Evolutionary conservation across 2,329 filamentous ascomycete genomes (phyloP), one percentile per base, ranked within the genome.

Genomic region (Cryoendolithus antarcticus): DNA sequence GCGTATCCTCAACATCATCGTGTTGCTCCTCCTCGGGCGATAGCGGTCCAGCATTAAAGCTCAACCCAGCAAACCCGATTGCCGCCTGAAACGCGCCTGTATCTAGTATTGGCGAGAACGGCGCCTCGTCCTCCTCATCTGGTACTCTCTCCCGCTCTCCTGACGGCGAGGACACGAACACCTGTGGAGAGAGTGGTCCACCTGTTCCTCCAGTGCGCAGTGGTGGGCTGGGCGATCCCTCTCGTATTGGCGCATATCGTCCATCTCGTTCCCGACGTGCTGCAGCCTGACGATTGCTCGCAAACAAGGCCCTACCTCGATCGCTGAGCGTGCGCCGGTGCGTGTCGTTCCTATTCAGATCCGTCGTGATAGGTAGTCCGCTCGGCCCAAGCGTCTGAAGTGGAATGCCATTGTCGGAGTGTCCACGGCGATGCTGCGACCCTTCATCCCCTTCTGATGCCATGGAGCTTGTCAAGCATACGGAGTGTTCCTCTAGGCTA

Each of bases 401-500:
- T 43, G 81, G 82, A 63, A 91, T 88, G 45, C 80, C 79, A 43
- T 68, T 64, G 42, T 63, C 61, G 24, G 70, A 65, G 45, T 63
- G 61, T 48, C 65, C 62, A 45, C 65, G 61, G 42, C 66, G 61
- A 51, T 66, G 62, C 43, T 57, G 56, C 37, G 64, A 60, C 28
- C 34, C 32, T 11, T 40, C 38, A 6, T 40, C 38, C 49, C 66
- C 65, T 54, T 65, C 62, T 50, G 66, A 66, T 62, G 68, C 63
- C 67, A 69, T 72, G 46, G 45, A 46, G 39, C 44, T 44, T 19
- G 15, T 19, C 15, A 19, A 19, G 15, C 15, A 19, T 19, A 19
- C 15, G 15, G 15, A 19, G 15, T 19, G 5, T 19, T 19, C 15
- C 15, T 19, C 15, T 19, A 19, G 15, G 15, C 15, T 19, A 19